These are phyloP conservation scores for Choricystis sp. DNA, from an alignment of 139 green algal genomes.

Conservation along the genomic window DNA sequence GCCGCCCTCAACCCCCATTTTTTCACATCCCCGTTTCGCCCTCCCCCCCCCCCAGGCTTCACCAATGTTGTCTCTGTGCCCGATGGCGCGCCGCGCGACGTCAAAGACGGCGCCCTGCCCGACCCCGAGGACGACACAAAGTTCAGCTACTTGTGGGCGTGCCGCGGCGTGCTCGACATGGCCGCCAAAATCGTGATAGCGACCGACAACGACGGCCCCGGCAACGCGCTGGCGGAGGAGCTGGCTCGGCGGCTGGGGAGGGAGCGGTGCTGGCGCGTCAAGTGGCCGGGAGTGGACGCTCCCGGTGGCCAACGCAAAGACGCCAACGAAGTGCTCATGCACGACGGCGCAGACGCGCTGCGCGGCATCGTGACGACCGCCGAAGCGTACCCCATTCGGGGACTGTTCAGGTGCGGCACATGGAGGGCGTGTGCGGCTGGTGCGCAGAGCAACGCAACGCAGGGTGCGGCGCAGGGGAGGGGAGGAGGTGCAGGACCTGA, in stretches of 20 bases:
- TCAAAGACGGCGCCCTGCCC: conserved; percentile 31
- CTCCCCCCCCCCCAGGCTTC: no score
- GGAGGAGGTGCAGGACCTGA: no score
- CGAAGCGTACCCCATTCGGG: conserved; percentile 60
- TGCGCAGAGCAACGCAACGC: no score
- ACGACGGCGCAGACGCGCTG: conserved; percentile 42
- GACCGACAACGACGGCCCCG: conserved; percentile 66
- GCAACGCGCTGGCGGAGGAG: conserved; percentile 66
- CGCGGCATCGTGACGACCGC: conserved; percentile 34
- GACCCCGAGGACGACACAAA: conserved; percentile 43
- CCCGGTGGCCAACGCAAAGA: conserved; percentile 40
- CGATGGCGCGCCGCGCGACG: conserved; percentile 43
- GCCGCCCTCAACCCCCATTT: no score
- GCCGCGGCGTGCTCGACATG: conserved; percentile 23
- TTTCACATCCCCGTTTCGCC: no score
- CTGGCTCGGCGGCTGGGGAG: conserved; percentile 60
- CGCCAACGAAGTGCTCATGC: conserved; percentile 78
- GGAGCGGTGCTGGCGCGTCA: conserved; percentile 58
- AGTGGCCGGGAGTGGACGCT: conserved; percentile 15
- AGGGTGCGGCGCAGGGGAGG: no score
- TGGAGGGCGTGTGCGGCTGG: no score
- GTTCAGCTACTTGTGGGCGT: conserved; percentile 65
- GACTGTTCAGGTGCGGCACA: conserved; percentile 59
- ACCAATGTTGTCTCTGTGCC: conserved; percentile 57
- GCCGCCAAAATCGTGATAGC: conserved; percentile 44